These are phyloP conservation scores for Pyrus pyrifolia DNA, from an alignment of 306 rosid species.

Conservation along the genomic window DNA sequence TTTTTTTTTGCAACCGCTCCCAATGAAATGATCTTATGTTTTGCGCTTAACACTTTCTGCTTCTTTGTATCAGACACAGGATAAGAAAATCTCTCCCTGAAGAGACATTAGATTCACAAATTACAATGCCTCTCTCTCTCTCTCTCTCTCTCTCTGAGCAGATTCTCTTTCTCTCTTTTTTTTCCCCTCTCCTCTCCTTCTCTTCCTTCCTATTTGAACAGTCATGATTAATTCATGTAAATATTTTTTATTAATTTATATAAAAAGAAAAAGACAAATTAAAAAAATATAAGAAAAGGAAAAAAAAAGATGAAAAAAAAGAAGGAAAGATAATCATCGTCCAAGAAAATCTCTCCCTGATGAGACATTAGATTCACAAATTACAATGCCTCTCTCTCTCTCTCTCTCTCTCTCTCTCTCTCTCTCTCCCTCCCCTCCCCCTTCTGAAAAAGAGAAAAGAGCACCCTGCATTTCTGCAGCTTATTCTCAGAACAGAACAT, in stretches of 20 bases:
- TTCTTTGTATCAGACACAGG: slow-evolving; percentile 62
- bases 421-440: background rate
- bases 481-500: background rate
- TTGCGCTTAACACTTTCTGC: slow-evolving; percentile 57
- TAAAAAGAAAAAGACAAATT: too few species aligned
- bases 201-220: too few species aligned
- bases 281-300: too few species aligned
- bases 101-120: slow-evolving; percentile 36
- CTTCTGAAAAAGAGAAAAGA: slow-evolving; percentile 18
- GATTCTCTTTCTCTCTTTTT: too few species aligned
- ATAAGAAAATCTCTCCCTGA: slow-evolving; percentile 19
- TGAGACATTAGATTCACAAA: slow-evolving; percentile 36
- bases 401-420: too few species aligned
- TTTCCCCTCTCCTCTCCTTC: too few species aligned
- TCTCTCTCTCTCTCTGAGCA: too few species aligned
- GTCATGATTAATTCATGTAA: too few species aligned
- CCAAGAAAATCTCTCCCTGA: slow-evolving; percentile 12
- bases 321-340: rapidly evolving
- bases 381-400: too few species aligned
- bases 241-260: too few species aligned
- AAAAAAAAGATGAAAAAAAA: too few species aligned
- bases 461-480: background rate
- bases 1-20: slow-evolving; percentile 16
- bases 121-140: background rate
- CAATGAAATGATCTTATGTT: slow-evolving; percentile 3